A percentile compares a stretch with the other conserved stretches of the same genome.
phyloP scores from a whole-genome alignment of 805 yeast species.

The Candida arabinofermentans region DNA sequence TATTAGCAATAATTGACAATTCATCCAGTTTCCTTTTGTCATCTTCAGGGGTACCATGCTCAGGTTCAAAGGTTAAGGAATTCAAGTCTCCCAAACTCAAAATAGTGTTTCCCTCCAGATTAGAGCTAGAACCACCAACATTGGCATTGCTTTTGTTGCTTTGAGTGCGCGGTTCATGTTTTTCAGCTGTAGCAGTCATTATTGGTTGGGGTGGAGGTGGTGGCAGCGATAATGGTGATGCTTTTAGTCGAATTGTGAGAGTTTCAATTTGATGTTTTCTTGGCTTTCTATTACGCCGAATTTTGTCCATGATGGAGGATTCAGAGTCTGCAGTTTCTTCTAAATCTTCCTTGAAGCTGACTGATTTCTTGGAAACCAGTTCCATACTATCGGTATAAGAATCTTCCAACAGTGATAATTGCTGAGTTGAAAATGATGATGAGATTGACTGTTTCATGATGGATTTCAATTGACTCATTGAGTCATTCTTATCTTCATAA shows the following conservation, averaged over 20 bases:
- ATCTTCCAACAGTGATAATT: neutral
- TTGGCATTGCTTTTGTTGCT: neutral
- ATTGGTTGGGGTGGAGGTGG: too few relatives aligned
- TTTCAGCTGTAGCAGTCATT: too few relatives aligned
- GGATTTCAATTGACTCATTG: neutral
- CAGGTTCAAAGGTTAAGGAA: conserved; percentile 17
- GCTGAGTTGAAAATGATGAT: neutral
- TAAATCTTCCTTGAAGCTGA: conserved; percentile 17
- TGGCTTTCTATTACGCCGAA: too few relatives aligned
- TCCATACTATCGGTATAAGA: conserved; percentile 8
- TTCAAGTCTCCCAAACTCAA: conserved; percentile 5
- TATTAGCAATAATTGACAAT: neutral
- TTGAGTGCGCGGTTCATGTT: too few relatives aligned
- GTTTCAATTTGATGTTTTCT: too few relatives aligned
- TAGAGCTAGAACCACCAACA: too few relatives aligned
- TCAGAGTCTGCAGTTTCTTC: neutral
- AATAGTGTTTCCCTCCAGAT: neutral
- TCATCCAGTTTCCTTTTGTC: conserved; percentile 1
- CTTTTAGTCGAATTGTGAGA: too few relatives aligned
- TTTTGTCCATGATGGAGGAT: neutral
- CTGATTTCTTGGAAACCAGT: conserved; percentile 12
- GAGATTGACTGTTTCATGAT: neutral
- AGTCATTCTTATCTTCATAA: neutral
- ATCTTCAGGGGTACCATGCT: conserved; percentile 17
- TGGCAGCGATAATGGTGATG: too few relatives aligned